Evolutionary conservation across 257 asterid genomes (phyloP).

Genomic region (Oldenlandia corymbosa): DNA sequence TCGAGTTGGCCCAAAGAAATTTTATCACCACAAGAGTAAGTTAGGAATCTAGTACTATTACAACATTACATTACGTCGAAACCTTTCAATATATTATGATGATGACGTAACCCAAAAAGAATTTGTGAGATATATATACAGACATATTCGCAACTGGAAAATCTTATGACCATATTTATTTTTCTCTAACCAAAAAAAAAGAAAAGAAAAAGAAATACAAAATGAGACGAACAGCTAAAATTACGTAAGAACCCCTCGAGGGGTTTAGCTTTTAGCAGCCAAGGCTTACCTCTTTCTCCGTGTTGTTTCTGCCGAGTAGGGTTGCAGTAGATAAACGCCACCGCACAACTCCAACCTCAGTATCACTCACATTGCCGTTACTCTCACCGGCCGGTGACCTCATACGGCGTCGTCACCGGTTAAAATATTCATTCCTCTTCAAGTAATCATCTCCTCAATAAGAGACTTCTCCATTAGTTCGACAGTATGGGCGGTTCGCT

Average conservation of each 20-base stretch:
- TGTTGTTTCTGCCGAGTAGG: constrained; percentile 36
- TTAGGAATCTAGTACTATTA: too few species aligned
- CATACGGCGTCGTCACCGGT: neutral
- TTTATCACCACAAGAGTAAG: too few species aligned
- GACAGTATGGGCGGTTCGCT: constrained; percentile 79
- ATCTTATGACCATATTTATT: too few species aligned
- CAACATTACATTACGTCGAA: too few species aligned
- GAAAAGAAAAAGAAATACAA: neutral
- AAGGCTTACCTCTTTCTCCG: constrained; percentile 7
- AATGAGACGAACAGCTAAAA: neutral
- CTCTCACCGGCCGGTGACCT: constrained; percentile 8
- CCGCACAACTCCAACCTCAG: constrained; percentile 32
- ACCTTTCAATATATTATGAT: too few species aligned
- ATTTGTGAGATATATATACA: too few species aligned
- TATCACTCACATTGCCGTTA: constrained; percentile 19
- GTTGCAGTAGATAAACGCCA: constrained; percentile 90
- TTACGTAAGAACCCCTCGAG: constrained; percentile 7
- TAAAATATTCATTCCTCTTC: constrained; percentile 3
- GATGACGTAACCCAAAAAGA: too few species aligned
- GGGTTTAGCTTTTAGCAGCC: constrained; percentile 6
- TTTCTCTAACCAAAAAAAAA: too few species aligned
- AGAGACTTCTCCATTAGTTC: neutral
- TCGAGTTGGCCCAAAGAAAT: too few species aligned
- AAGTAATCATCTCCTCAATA: constrained; percentile 16
- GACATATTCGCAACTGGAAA: neutral